Percentiles rank a stretch among this genome's conserved stretches.
Conservation (phyloP, 768 basidiomycete genomes). For the Termitomyces sp. region DNA sequence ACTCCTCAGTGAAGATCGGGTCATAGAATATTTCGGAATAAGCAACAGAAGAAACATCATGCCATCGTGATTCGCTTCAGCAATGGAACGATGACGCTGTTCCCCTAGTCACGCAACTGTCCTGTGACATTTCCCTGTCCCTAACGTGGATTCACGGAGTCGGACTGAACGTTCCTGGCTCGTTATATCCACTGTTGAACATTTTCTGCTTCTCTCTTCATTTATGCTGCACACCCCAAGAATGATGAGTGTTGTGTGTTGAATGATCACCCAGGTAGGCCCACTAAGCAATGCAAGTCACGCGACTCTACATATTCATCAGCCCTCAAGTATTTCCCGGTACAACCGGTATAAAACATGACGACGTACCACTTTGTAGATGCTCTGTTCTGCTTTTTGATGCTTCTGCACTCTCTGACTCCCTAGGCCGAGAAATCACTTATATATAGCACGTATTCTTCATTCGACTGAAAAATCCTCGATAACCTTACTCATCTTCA, state of each 20-base stretch:
- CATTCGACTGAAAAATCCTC: background rate
- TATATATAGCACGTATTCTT: background rate
- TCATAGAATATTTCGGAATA: too few relatives aligned
- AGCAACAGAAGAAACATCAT: too few relatives aligned
- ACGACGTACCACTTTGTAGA: conserved; percentile 21
- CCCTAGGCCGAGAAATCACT: background rate
- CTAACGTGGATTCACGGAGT: conserved; percentile 3
- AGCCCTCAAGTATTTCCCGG: conserved; percentile 29
- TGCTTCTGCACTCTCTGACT: background rate
- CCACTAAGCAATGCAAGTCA: conserved; percentile 1
- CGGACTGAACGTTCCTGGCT: too few relatives aligned
- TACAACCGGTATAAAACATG: conserved; percentile 32
- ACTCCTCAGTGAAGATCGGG: too few relatives aligned
- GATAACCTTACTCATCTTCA: conserved; percentile 1
- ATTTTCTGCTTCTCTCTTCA: background rate
- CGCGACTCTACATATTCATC: conserved; percentile 1
- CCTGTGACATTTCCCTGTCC: background rate
- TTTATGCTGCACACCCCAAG: background rate
- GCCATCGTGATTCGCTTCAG: too few relatives aligned
- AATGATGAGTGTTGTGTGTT: background rate
- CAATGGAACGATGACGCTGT: too few relatives aligned
- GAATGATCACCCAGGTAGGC: background rate
- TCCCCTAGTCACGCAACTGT: background rate
- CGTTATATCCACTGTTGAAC: too few relatives aligned
- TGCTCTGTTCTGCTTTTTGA: background rate